Base-by-base conservation (phyloP, 176 grass and related monocot species). In the Hordeum marinum region DNA sequence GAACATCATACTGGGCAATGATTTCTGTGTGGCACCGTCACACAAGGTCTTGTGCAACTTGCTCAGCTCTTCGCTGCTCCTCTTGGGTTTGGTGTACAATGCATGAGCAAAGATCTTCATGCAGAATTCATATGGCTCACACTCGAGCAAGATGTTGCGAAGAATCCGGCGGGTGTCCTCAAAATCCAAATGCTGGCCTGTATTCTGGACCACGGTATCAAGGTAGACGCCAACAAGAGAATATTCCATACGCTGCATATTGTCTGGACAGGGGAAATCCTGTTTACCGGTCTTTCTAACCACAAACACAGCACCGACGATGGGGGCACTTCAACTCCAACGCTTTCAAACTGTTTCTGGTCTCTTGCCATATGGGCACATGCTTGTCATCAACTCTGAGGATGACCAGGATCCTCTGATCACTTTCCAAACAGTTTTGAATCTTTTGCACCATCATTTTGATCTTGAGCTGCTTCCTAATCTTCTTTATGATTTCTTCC, bases 151-250 rank as follows among this genome's bases (percentile, higher is more conserved):
- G 39, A 83, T 72, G 6, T n/a, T 2, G 5, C 0, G 63, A 6
- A 11, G 15, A 25, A 72, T 34, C 21, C 1, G 3, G 9, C 0
- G 1, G 34, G 0, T 35, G 0, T 23, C 2, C 5, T 0, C 0
- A 6, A 15, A 1, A 8, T 54, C 3, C 27, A 5, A 5, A 37
- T 26, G 13, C 0, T 3, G 7, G n/a, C 75, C 9, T 60, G 27
- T 76, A 8, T 12, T 0, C 4, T 0, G 0, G 4, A 32, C 0
- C 4, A n/a, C 27, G 0, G 5, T 60, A 0, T 9, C 1, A 3
- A 12, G 0, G 52, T 37, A 77, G 18, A 39, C 4, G 7, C 3
- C 21, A 77, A 17, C 31, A 9, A 17, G 52, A 40, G 54, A 60
- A 39, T 58, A 60, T 0, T 3, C 12, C 10, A 79, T 43, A 6